Evolutionary conservation across 306 rosid species (phyloP), one percentile per base, ranked within the genome.

Genomic region (Morella rubra): DNA sequence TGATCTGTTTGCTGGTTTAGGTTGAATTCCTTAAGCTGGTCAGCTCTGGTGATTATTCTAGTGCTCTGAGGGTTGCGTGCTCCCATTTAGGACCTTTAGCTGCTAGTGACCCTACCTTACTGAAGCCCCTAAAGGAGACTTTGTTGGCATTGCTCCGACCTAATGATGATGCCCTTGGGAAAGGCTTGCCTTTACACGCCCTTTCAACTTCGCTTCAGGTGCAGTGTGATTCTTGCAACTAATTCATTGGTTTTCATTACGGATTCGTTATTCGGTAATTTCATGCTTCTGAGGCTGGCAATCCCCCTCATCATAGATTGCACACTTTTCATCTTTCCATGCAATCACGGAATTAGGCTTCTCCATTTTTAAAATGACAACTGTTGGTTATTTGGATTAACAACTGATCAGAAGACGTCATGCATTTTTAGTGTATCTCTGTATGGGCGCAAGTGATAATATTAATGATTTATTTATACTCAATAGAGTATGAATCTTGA

Each of bases 131-230:
- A 85, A 96, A 96, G 85, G 99, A 96, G 88, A 91, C 99, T 71
- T 86, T 96, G 61, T 72, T 93, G 89, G 97, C 98, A 78, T 80
- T 93, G 79, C 91, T 96, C 45, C 89, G 81, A 79, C 96, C 98
- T 22, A 86, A 84, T 44, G 96, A 91, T 82, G 93, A 89, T 59
- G 85, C 89, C 64, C 88, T 91, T 73, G 91, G 82, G 77, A 93
- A 89, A 73, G 93, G 91, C 73, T 88, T 96, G 79, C 98, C 99
- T 78, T 85, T 93, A 50, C 86, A 96, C 79, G 89, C 98, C 72
- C 88, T 92, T 59, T 93, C 99, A 45, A 93, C 90, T 81, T 92
- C 99, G 71, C 99, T 96, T 44, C 99, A 96, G 93, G 99, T 93
- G 70, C 73, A 65, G 45, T 49, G 52, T 65, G 53, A 81, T 64